Base-by-base conservation (phyloP, 192 early-diverging fungal species). In the Coemansia aciculifera region DNA sequence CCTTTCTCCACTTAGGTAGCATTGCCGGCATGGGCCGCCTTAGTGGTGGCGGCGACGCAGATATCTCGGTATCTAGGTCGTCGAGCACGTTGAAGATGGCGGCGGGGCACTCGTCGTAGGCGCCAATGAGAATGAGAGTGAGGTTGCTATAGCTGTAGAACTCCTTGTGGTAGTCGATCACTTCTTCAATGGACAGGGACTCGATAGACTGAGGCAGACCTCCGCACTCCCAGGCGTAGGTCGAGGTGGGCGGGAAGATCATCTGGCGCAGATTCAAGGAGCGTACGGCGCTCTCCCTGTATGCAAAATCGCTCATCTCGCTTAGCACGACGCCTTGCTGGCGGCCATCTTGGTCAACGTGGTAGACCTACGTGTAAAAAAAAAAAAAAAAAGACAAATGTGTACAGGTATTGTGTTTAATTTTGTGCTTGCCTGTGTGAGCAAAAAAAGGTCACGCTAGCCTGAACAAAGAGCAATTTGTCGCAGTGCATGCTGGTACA, bases 141-240 rank as follows among this genome's bases (percentile, higher is more conserved):
- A 90, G 74, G 64, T 88, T 90, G 63, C 85, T 87, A 27, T 89
- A 81, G 59, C 84, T 84, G 75, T 96, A 96, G 60, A 85, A 93
- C 31, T 84, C 71, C 39, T 71, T 52, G 71, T 96, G 94, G 75
- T 96, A 96, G 38, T 74, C 77, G 3, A 76, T 77, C 56, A 96
- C 90, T 29, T 91, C 88, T 0, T 87, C 72, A 42, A 90, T 92
- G 37, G 85, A 89, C 64, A 96, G 82, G 15, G 86, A 82, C 12
- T 83, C 78, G 73, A 96, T 93, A 10, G 87, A 84, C 15, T 77
- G 73, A 0, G 93, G 95, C 39, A 89, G 73, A 7, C 94, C 94
- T 36, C 94, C 94, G 36, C 87, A 90, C 64, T 93, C 92, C 66
- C 85, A 89, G 23, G 88, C 83, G 59, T 95, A 96, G 8, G 94